These are phyloP conservation scores for Eucalyptus regnans DNA, from an alignment of 345 rosid genomes.

Conservation along the genomic window DNA sequence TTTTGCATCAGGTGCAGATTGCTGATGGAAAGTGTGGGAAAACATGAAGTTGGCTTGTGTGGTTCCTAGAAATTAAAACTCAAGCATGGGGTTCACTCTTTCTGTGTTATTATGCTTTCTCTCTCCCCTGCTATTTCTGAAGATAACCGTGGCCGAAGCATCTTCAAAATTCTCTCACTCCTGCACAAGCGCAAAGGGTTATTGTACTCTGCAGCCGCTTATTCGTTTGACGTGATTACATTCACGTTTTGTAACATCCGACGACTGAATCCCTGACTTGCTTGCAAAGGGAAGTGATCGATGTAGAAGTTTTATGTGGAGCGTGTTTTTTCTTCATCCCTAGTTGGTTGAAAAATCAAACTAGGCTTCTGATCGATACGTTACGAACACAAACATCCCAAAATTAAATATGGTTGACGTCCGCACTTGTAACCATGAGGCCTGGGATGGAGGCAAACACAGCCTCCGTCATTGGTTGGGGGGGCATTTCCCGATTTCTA, in stretches of 20 bases:
- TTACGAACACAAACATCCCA: neutral
- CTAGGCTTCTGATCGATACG: neutral
- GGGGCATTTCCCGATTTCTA: neutral
- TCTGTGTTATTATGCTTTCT: neutral
- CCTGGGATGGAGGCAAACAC: neutral
- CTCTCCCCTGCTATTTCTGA: neutral
- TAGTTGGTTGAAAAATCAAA: neutral
- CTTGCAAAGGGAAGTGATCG: neutral
- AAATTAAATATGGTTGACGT: neutral
- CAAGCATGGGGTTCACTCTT: neutral
- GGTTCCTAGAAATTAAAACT: neutral
- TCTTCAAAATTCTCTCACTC: neutral
- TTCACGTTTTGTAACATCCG: neutral
- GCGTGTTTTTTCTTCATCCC: neutral
- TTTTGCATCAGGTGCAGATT: neutral
- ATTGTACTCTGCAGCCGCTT: neutral
- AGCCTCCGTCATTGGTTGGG: neutral
- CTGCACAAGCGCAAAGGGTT: neutral
- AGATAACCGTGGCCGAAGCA: neutral
- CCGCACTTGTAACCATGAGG: neutral
- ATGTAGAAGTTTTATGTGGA: neutral
- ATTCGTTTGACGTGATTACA: neutral
- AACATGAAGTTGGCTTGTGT: neutral
- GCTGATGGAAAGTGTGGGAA: neutral
- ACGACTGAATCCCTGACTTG: neutral